Base-by-base conservation (phyloP, 768 basidiomycete genomes). In the Lactarius hengduanensis region DNA sequence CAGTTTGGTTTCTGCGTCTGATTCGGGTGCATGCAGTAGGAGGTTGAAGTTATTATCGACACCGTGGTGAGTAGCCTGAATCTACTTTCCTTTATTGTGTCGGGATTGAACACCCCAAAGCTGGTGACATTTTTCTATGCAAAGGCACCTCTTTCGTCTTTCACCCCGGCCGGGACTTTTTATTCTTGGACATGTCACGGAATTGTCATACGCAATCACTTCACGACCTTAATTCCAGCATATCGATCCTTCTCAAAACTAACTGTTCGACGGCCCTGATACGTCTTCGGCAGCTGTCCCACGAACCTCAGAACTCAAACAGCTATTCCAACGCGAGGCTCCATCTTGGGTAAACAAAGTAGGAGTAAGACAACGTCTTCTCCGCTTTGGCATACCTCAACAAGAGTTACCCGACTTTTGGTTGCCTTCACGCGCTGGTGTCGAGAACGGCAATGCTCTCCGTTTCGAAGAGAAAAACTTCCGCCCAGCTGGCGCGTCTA, bases 331-430 rank as follows among this genome's bases (percentile, higher is more conserved):
- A 41, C 57, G 59, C n/a, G 57, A 67, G 58, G 68, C 9, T 30
- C 41, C 57, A 50, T 47, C 65, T 32, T 69, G 68, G 68, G 41
- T n/a, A 34, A 41, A 43, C 53, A 66, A 59, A 32, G 54, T 61
- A 16, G 65, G 61, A 57, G 75, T 84, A 2, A 73, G 62, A 16
- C 63, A 71, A 3, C 83, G 87, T 40, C 74, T 89, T 18, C 66
- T 73, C 16, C 69, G 75, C 1, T 87, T 83, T 65, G 87, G 87
- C 13, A 76, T 89, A 20, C 80, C 81, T 20, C 36, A 63, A 2
- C 36, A 57, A 0, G 78, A 86, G 62, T 62, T 80, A 2, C 61
- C 62, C 2, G 76, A 11, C 78, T 88, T 4, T 79, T 89, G 7
- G 66, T 73, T 4, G 70, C 71, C 5, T 89, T 83, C 65, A 72